Evolutionary conservation across 371 early-diverging fungal species (phyloP), one percentile per base, ranked within the genome.

Genomic region (Lichtheimia ornata): DNA sequence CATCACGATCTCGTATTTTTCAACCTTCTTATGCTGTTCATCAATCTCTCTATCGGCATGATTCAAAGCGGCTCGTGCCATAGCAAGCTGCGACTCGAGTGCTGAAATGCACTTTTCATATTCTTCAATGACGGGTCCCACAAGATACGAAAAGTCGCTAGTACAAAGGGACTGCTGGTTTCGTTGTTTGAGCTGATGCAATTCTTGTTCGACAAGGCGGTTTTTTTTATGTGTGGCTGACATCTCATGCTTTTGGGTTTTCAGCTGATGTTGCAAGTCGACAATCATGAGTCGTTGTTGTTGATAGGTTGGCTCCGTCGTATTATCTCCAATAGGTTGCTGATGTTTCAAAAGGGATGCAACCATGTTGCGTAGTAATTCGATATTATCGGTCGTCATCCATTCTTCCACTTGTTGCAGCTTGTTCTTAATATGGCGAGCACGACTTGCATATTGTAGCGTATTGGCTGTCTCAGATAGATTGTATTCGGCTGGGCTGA

Each of bases 381-480:
- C 85, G 6, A 80, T 61, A 59, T 83, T 86, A 27, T 82, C 86
- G 59, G 62, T 78, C 43, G 78, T 83, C 70, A 82, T 84, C 81
- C 81, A 83, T 58, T 91, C 91, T 58, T 76, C 74, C 14, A 70
- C 53, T 61, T 88, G 87, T 35, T 84, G 84, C 4, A 85, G 85
- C 43, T 86, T 84, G 73, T 95, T 95, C 59, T 90, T 90, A 67
- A 96, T 95, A 57, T 88, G 91, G 17, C 94, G 79, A 11, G 95
- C 94, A 0, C 97, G 84, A 64, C 90, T 87, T 3, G 97, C 97
- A 68, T 96, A 98, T 61, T 91, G 88, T 28, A 98, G 84, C 15
- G 98, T 97, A 66, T 93, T 97, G 63, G 71, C 66, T 17, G 99
- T 95, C 73, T 99, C 99, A 25, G 86, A 84, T 60, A 93, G 80